These are phyloP conservation scores for Xylariaceae sp. DNA, from an alignment of 2,329 filamentous ascomycete genomes.

Conservation along the genomic window DNA sequence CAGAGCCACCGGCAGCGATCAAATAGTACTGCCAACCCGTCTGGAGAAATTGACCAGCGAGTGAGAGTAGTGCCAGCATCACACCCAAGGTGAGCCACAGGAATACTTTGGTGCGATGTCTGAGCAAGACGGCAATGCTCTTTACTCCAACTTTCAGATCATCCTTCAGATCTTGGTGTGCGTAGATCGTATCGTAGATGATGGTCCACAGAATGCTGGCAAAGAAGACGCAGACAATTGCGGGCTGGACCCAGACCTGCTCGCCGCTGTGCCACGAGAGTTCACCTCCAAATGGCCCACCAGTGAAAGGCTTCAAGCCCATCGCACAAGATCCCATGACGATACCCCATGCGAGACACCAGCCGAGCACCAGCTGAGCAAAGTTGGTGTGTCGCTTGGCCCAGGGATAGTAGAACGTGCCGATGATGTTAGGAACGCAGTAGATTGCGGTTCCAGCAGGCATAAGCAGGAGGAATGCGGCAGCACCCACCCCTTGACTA, in stretches of 20 bases:
- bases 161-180: constrained; percentile 32
- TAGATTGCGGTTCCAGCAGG: constrained; percentile 21
- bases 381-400: constrained; percentile 35
- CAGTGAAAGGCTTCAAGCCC: constrained; percentile 22
- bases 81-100: constrained; percentile 20
- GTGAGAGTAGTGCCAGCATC: constrained; percentile 22
- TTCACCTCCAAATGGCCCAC: constrained; percentile 19
- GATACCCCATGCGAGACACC: constrained; percentile 30
- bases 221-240: constrained; percentile 24
- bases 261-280: neutral
- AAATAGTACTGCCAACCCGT: constrained; percentile 21
- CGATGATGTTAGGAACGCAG: constrained; percentile 26
- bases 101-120: constrained; percentile 23
- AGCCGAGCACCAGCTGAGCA: constrained; percentile 33
- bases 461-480: constrained; percentile 22
- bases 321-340: constrained; percentile 29
- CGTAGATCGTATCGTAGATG: constrained; percentile 36
- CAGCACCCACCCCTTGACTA: constrained; percentile 23
- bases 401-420: constrained; percentile 31
- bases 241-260: constrained; percentile 19
- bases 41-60: constrained; percentile 15
- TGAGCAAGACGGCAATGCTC: constrained; percentile 31
- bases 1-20: constrained; percentile 23
- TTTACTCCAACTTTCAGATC: constrained; percentile 32
- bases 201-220: constrained; percentile 31